These are phyloP conservation scores for Agrocybe chaxingu DNA, from an alignment of 768 basidiomycete species.

Conservation along the genomic window DNA sequence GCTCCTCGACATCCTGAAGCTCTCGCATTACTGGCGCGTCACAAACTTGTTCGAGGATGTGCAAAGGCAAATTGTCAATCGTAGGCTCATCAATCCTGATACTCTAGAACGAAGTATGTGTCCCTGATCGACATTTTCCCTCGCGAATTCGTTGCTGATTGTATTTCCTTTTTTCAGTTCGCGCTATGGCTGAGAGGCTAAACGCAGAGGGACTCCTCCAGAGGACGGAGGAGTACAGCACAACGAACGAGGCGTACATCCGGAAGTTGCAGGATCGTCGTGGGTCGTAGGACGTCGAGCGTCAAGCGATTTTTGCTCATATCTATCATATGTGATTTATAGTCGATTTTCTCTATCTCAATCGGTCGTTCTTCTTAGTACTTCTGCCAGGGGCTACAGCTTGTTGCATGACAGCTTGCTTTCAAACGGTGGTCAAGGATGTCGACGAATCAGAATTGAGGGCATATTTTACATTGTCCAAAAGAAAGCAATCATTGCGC, in stretches of 20 bases:
- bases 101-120: slow-evolving; percentile 25
- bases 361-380: no score
- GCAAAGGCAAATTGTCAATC: slow-evolving; percentile 24
- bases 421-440: no score
- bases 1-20: slow-evolving; percentile 23
- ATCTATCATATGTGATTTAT: no score
- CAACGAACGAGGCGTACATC: slow-evolving; percentile 21
- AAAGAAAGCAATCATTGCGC: slow-evolving; percentile 56
- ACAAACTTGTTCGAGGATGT: slow-evolving; percentile 20
- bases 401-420: no score
- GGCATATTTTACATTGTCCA: no score
- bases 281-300: no score
- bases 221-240: slow-evolving; percentile 24
- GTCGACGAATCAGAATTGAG: no score
- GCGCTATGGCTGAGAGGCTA: slow-evolving; percentile 12
- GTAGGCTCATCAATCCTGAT: slow-evolving; percentile 25
- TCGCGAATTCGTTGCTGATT: no score
- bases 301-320: no score
- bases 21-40: slow-evolving; percentile 26
- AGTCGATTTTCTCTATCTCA: no score
- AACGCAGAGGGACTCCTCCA: slow-evolving; percentile 18
- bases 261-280: slow-evolving; percentile 1
- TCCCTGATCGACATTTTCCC: no score
- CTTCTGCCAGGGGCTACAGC: no score
- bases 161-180: slow-evolving; percentile 16